These are phyloP conservation scores for Podospora bellae-mahoneyi DNA, from an alignment of 495 filamentous ascomycete species.

Conservation along the genomic window DNA sequence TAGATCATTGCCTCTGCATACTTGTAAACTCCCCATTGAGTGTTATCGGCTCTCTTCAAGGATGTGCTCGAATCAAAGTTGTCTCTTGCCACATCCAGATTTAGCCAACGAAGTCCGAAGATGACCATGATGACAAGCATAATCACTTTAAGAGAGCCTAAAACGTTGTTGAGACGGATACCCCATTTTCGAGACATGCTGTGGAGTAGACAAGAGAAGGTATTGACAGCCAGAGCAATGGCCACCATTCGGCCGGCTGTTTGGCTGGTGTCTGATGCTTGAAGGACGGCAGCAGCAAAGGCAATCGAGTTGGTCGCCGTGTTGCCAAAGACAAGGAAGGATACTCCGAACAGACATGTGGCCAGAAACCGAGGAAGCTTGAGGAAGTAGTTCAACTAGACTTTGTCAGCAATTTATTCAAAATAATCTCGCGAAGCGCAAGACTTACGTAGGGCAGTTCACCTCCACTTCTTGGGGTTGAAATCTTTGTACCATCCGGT, in stretches of 20 bases:
- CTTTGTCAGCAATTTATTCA: constrained; percentile 4
- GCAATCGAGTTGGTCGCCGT: constrained; percentile 23
- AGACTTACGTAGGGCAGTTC: constrained; percentile 22
- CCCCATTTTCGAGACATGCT: constrained; percentile 27
- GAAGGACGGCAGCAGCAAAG: constrained; percentile 17
- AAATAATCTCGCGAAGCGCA: not conserved
- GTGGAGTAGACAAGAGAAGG: constrained; percentile 54
- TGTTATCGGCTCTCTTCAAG: constrained; percentile 13
- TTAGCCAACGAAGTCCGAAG: constrained; percentile 16
- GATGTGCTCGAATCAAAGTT: constrained; percentile 15
- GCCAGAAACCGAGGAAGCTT: constrained; percentile 20
- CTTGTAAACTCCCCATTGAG: constrained; percentile 17
- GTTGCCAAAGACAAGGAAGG: constrained; percentile 26
- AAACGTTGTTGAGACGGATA: constrained; percentile 24
- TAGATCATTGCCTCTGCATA: constrained; percentile 42
- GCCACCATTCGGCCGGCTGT: constrained; percentile 15
- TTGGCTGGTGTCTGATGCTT: constrained; percentile 5
- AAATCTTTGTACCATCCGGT: constrained; percentile 16
- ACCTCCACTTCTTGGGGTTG: constrained; percentile 23
- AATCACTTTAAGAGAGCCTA: constrained; percentile 18
- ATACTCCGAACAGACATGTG: constrained; percentile 24
- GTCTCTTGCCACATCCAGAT: constrained; percentile 12
- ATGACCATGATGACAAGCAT: constrained; percentile 40
- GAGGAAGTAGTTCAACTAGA: constrained; percentile 24
- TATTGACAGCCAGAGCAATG: constrained; percentile 21